A percentile compares a stretch with the other conserved stretches of the same genome.
These are phyloP conservation scores for Euphrasia arctica DNA, from an alignment of 305 asterid species.

Conservation along the genomic window DNA sequence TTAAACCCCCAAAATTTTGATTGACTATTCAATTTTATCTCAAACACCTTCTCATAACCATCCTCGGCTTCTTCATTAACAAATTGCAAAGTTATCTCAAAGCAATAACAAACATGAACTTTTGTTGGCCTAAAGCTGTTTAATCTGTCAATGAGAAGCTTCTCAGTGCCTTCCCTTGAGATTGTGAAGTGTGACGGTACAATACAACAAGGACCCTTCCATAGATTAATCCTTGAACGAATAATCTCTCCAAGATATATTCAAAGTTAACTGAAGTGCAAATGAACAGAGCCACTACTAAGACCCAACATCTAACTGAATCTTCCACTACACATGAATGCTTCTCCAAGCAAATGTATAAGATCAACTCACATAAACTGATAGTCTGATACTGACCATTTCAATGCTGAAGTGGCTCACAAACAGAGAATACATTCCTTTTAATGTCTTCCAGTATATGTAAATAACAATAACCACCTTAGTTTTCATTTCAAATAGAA, in stretches of 20 bases:
- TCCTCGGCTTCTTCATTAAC: constrained; percentile 24
- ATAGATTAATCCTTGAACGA: constrained; percentile 7
- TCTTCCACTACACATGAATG: constrained; percentile 15
- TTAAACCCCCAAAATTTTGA: neutral
- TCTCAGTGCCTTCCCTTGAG: constrained; percentile 4
- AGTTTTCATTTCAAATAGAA: neutral
- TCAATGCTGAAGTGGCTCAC: constrained; percentile 21
- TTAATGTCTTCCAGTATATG: neutral
- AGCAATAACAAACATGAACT: constrained; percentile 16
- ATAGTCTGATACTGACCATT: constrained; percentile 17
- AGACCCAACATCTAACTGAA: constrained; percentile 17
- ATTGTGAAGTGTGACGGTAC: neutral
- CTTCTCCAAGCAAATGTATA: constrained; percentile 4
- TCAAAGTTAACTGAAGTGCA: constrained; percentile 12
- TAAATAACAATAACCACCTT: neutral
- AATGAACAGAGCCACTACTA: constrained; percentile 14
- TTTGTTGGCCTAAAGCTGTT: constrained; percentile 12
- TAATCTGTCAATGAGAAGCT: constrained; percentile 8
- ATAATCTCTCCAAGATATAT: constrained; percentile 8
- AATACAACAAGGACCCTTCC: constrained; percentile 3
- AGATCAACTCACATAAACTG: constrained; percentile 18
- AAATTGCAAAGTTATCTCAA: constrained; percentile 20
- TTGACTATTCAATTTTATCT: constrained; percentile 14
- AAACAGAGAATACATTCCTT: constrained; percentile 23
- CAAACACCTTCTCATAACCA: neutral